Base-by-base conservation (phyloP, 2,329 filamentous ascomycete species). In the Fusarium secorum region DNA sequence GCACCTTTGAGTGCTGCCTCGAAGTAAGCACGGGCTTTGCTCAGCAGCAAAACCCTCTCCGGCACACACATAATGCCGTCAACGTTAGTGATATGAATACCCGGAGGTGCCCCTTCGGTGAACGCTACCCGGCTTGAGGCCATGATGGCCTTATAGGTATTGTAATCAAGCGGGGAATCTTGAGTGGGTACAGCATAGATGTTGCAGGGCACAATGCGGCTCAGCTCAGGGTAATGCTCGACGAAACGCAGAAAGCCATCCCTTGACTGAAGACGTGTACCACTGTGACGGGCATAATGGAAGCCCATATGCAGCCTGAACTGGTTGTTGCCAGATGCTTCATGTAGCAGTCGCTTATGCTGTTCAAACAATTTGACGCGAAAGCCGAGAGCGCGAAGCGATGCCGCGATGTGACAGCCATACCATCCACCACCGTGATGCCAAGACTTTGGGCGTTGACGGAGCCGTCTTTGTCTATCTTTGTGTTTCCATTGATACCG, bases 281-380 rank as follows among this genome's bases (percentile, higher is more conserved):
- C 49, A 26, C 57, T 60, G 57, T 60, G 57, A 13, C 57, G 57
- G 11, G 57, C 57, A 15, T 60, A 60, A 17, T 60, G 49, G 22
- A 60, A 60, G 30, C 57, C 57, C 39, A 60, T 55, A 35, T 60
- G 57, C 2, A 60, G 33, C 20, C 57, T 32, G 24, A 44, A 60
- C 49, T 60, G 57, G 49, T 60, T 60, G 33, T 60, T 60, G 2
- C 57, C 57, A 11, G 57, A 60, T 38, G 57, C 57, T 45, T 60
- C 57, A 18, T 60, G 57, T 24, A 60, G 39, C 8, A 60, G 38
- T 17, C 49, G 49, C 36, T 53, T 36, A 32, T 60, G 57, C 22
- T 60, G 57, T 10, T 60, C 57, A 1, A 60, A 66, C 15, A 59
- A 32, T 15, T 28, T 59, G 11, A 52, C 55, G 5, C 7, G 45